Base-by-base conservation (phyloP, 2,329 filamentous ascomycete genomes). In the Colletotrichum euphorbiae region DNA sequence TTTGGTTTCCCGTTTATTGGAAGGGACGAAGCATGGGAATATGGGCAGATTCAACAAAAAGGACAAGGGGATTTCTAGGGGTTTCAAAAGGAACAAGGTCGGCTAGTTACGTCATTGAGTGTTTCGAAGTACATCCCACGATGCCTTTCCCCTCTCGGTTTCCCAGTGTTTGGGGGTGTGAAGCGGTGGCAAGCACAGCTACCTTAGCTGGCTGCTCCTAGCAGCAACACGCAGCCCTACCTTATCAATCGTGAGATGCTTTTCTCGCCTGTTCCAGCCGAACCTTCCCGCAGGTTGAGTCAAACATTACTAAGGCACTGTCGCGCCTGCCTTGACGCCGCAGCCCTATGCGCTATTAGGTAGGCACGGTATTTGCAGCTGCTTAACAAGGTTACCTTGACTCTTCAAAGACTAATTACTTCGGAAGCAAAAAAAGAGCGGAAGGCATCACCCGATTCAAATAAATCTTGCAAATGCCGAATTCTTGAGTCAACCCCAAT, bases 91-190 rank as follows among this genome's bases (percentile, higher is more conserved):
- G 17, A 50, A 36, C 13, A n/a, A 54, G 40, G 54, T 48, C 19
- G 15, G 46, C 11, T 31, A 31, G 24, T 31, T 55, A 66, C 66
- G 66, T 69, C 66, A 69, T 66, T 51, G 64, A 64, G 54, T 66
- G 66, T 69, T 69, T 66, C 61, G 61, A 66, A 69, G 66, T 61
- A 68, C 31, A 69, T 66, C 61, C 61, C 61, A 69, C 66, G 66
- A 66, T 69, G 66, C 54, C 61, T 60, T 65, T 65, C 61, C 61
- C 58, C 52, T n/a, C 13, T 64, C 52, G 65, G 64, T 52, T 63
- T 64, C 46, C 40, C 52, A 46, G 31, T 58, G 52, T 64, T 58
- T 51, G 52, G 51, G 33, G 51, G 59, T 42, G 12, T 57, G 36
- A 63, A 40, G 36, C 31, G 57, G 60, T 40, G 45, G 60, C 46